Conservation (phyloP, 768 basidiomycete species). For the Mrakia hoshinonis region DNA sequence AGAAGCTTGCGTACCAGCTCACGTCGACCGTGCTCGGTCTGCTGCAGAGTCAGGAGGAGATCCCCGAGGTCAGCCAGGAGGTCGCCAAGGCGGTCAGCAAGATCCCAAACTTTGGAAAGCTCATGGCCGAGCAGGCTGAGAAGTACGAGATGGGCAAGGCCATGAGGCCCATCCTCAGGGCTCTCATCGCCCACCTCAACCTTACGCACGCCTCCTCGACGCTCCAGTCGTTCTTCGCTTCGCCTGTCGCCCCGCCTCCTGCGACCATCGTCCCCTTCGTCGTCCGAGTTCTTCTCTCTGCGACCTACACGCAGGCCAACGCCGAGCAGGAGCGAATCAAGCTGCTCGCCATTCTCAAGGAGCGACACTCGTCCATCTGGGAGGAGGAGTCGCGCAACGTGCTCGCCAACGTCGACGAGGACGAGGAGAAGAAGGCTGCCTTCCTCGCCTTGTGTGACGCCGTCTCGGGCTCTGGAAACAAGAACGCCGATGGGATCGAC, state of each 20-base stretch:
- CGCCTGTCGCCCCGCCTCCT: slow-evolving; percentile 11
- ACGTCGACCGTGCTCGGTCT: slow-evolving; percentile 15
- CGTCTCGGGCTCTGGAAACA: slow-evolving; percentile 7
- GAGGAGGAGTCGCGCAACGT: slow-evolving; percentile 18
- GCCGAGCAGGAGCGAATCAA: background rate
- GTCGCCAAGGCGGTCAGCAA: background rate
- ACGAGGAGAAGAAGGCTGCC: slow-evolving; percentile 20
- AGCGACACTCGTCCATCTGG: slow-evolving; percentile 24
- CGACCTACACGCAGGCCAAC: background rate
- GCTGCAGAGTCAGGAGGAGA: slow-evolving; percentile 27
- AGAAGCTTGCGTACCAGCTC: slow-evolving; percentile 7
- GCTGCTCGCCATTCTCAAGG: slow-evolving; percentile 16
- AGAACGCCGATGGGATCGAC: slow-evolving; percentile 8
- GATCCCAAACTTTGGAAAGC: slow-evolving; percentile 11
- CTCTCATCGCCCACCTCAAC: slow-evolving; percentile 18
- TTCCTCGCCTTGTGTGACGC: slow-evolving; percentile 13
- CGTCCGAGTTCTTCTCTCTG: slow-evolving; percentile 15
- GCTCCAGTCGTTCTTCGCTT: slow-evolving; percentile 24
- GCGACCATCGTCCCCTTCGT: slow-evolving; percentile 20
- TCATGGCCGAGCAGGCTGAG: slow-evolving; percentile 14
- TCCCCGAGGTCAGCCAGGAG: slow-evolving; percentile 16
- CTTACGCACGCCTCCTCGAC: slow-evolving; percentile 1
- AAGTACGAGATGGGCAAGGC: slow-evolving; percentile 22
- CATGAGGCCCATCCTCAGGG: slow-evolving; percentile 21
- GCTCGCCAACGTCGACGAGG: slow-evolving; percentile 13